Evolutionary conservation across 495 filamentous ascomycete species (phyloP).

Genomic region (Lepraria neglecta): DNA sequence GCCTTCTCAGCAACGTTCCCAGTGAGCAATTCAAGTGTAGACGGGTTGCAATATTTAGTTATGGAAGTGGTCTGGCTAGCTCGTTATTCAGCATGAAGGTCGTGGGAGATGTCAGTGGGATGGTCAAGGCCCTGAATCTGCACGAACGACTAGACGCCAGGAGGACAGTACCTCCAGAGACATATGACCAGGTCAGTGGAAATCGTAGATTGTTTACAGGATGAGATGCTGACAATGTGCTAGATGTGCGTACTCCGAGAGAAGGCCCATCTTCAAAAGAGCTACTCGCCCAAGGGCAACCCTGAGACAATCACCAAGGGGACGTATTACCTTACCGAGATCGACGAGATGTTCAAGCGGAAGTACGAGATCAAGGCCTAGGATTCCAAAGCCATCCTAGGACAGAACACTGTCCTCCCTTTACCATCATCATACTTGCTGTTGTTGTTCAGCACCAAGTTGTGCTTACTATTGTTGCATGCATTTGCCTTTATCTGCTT

Average conservation of each 20-base stretch:
- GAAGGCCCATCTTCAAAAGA: constrained; percentile 88
- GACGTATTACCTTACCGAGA: constrained; percentile 81
- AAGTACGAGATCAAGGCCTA: constrained; percentile 84
- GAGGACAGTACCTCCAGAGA: constrained; percentile 67
- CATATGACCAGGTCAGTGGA: constrained; percentile 72
- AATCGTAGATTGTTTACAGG: background rate
- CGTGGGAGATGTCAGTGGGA: constrained; percentile 65
- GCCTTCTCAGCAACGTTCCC: constrained; percentile 65
- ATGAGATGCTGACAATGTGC: constrained; percentile 20
- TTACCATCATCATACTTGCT: background rate
- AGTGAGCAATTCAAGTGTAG: constrained; percentile 70
- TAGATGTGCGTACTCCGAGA: constrained; percentile 92
- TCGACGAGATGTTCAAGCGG: constrained; percentile 95
- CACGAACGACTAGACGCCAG: constrained; percentile 66
- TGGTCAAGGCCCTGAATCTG: constrained; percentile 74
- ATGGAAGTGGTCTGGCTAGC: constrained; percentile 86
- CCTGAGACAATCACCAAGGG: constrained; percentile 68
- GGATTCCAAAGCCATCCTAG: constrained; percentile 15
- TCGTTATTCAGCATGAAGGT: constrained; percentile 86
- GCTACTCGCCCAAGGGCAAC: constrained; percentile 72
- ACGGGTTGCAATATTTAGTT: constrained; percentile 87
- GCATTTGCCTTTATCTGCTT: background rate
- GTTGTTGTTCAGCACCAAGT: background rate
- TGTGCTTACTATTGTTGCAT: background rate
- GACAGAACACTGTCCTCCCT: background rate